These are phyloP conservation scores for Aspergillus melleus DNA, from an alignment of 2,329 filamentous ascomycete species.

Conservation along the genomic window DNA sequence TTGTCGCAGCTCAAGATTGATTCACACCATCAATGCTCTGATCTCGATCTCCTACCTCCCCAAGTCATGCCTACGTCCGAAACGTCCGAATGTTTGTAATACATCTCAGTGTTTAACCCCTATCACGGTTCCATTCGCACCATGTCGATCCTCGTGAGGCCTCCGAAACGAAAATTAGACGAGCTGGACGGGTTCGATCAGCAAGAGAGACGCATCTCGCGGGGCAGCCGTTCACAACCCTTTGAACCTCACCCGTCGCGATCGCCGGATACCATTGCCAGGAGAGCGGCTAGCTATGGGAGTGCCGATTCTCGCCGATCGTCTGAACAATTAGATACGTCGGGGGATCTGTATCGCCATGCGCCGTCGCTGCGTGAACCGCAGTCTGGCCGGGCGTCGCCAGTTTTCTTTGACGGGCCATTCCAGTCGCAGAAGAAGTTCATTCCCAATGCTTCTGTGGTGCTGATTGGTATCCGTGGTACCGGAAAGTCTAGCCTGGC, in stretches of 20 bases:
- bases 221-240: slow-evolving; percentile 2
- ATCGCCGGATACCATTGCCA: neutral
- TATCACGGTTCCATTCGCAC: slow-evolving; percentile 7
- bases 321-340: slow-evolving; percentile 20
- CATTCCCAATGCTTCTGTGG: slow-evolving; percentile 65
- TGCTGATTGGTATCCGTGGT: slow-evolving; percentile 71
- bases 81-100: neutral
- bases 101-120: neutral
- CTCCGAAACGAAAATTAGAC: slow-evolving; percentile 33
- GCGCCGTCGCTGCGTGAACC: slow-evolving; percentile 23
- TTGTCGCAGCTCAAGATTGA: neutral
- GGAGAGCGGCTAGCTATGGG: neutral
- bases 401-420: slow-evolving; percentile 26
- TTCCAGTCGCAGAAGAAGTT: slow-evolving; percentile 45
- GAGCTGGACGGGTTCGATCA: slow-evolving; percentile 25
- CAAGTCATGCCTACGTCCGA: neutral
- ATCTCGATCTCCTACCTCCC: neutral
- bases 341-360: slow-evolving; percentile 20
- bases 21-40: neutral
- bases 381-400: slow-evolving; percentile 31
- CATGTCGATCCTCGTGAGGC: slow-evolving; percentile 35
- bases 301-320: slow-evolving; percentile 12
- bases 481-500: slow-evolving; percentile 75
- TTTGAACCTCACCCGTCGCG: neutral
- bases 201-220: slow-evolving; percentile 2